Base-by-base conservation (phyloP, 208 protist genomes). In the Leishmania major region DNA sequence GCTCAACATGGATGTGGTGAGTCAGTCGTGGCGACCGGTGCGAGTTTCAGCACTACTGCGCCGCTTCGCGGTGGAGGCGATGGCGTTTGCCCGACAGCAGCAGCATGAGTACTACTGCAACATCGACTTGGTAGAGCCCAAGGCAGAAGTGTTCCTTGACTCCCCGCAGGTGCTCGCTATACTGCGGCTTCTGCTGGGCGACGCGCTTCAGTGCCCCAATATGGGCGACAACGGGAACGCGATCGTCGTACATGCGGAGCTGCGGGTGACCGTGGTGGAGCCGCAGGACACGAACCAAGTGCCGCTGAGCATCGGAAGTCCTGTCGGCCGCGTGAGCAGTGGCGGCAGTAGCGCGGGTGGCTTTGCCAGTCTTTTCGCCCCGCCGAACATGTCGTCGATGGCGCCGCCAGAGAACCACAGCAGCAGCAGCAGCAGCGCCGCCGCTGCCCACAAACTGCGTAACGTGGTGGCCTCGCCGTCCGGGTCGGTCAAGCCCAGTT, bases 1-100 rank as follows among this genome's bases (percentile, higher is more conserved):
- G 82, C 83, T 96, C 37, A 97, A 94, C 84, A 90, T 93, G 90
- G 92, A 96, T n/a, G 86, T 82, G 43, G 88, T 96, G 71, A 89
- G 89, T 47, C 88, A 95, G 79, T 84, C 82, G 66, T 96, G 92
- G 93, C 91, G 90, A 15, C 92, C 95, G 47, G 83, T 94, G 70
- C 88, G 86, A n/a, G 69, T 96, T 31, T 84, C 84, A 7, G 77
- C 86, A 62, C 67, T 96, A 53, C 74, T 95, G 15, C 84, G 88
- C 22, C 87, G 88, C 59, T 95, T 97, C 79, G 59, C 84, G 6
- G 35, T 80, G n/a, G 90, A 96, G 72, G 86, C 88, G 37, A 77
- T 72, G 25, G 55, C 75, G 3, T 72, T 90, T 13, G 84, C 89
- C n/a, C 75, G 85, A 1, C 43, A 72, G 17, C 79, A 73, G 31